A percentile compares a stretch with the other conserved stretches of the same genome.
Evolutionary conservation across 768 basidiomycete species (phyloP).

Genomic region (Tephrocybe sp.): DNA sequence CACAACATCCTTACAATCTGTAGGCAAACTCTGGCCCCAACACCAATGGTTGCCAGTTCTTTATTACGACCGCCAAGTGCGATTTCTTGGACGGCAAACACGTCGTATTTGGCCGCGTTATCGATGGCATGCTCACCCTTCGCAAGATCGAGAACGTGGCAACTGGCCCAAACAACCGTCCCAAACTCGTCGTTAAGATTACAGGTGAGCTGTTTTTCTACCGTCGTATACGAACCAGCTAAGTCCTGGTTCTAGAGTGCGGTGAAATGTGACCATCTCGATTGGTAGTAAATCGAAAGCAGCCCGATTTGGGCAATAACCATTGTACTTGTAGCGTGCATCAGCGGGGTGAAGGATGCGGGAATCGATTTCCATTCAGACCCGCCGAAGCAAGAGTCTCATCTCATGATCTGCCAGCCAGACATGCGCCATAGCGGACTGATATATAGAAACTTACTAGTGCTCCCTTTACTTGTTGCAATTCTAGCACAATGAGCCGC

Average conservation of each 20-base stretch:
- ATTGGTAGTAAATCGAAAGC: not conserved
- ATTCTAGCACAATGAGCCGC: too few relatives aligned
- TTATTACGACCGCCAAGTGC: conserved; percentile 93
- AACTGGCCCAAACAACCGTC: conserved; percentile 86
- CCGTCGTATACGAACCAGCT: not conserved
- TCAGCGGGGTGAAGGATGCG: too few relatives aligned
- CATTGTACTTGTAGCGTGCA: too few relatives aligned
- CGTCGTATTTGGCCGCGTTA: conserved; percentile 87
- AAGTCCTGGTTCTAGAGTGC: conserved; percentile 4
- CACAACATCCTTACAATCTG: not conserved
- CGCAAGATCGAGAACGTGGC: conserved; percentile 96
- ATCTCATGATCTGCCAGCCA: too few relatives aligned
- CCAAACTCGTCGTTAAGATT: conserved; percentile 86
- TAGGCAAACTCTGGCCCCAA: conserved; percentile 95
- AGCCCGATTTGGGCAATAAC: too few relatives aligned
- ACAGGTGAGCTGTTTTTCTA: conserved; percentile 45
- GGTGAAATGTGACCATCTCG: conserved; percentile 9
- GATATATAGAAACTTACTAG: too few relatives aligned
- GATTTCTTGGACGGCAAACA: conserved; percentile 96
- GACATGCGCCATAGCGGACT: too few relatives aligned
- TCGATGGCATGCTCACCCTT: conserved; percentile 92
- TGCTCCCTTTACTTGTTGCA: too few relatives aligned
- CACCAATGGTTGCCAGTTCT: conserved; percentile 98
- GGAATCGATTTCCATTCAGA: too few relatives aligned
- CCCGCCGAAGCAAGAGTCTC: too few relatives aligned